These are phyloP conservation scores for Rhodotorula glutinis DNA, from an alignment of 1,284 basidiomycete species.

Conservation along the genomic window DNA sequence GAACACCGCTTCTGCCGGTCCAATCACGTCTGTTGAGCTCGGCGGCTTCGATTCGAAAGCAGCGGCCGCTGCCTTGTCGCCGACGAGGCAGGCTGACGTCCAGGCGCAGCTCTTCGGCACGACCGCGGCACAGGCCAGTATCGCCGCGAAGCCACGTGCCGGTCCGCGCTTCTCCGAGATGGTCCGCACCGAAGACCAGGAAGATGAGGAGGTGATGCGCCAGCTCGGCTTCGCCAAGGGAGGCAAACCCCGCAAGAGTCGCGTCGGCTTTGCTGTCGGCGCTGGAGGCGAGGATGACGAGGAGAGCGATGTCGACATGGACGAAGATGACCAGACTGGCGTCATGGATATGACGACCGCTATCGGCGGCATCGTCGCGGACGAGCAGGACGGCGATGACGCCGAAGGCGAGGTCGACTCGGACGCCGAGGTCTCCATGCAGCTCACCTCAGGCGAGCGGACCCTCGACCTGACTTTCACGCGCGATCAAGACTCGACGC, in stretches of 20 bases:
- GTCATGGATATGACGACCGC: slow-evolving; percentile 33
- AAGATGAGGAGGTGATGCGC: slow-evolving; percentile 36
- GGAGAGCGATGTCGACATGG: slow-evolving; percentile 3
- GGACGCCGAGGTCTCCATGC: slow-evolving; percentile 32
- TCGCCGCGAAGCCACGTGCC: background rate
- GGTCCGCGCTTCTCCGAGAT: slow-evolving; percentile 31
- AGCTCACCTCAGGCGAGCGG: slow-evolving; percentile 17
- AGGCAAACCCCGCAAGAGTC: slow-evolving; percentile 12
- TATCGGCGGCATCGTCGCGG: slow-evolving; percentile 17
- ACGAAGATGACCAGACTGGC: slow-evolving; percentile 13
- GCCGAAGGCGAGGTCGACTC: slow-evolving; percentile 24
- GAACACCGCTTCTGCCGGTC: background rate
- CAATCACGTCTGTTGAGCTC: background rate
- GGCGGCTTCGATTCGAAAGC: background rate
- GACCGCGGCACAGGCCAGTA: background rate
- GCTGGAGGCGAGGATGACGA: slow-evolving; percentile 7
- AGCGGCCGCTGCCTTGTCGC: background rate
- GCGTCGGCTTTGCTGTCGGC: slow-evolving; percentile 4
- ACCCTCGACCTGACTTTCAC: slow-evolving; percentile 20
- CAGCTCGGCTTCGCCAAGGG: slow-evolving; percentile 27
- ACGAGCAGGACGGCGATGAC: slow-evolving; percentile 2
- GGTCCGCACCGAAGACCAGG: slow-evolving; percentile 29
- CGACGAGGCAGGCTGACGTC: background rate
- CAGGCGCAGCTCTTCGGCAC: slow-evolving; percentile 4
- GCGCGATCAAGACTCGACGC: background rate